phyloP scores from a whole-genome alignment of 768 basidiomycete genomes.

The Rhizopogon salebrosus region DNA sequence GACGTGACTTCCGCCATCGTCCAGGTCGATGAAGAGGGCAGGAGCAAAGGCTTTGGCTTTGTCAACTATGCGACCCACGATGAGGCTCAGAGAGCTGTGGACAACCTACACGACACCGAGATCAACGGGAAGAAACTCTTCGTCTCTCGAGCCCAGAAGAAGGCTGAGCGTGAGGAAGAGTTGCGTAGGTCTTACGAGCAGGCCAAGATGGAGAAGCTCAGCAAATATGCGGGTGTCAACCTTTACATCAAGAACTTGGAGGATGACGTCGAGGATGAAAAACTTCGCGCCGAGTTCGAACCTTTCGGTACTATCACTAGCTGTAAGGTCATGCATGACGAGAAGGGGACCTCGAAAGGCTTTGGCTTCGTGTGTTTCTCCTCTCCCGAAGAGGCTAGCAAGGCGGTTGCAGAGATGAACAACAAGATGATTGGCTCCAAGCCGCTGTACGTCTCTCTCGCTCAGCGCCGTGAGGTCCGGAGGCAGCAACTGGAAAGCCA shows the following conservation, averaged over 20 bases:
- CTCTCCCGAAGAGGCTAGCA: constrained; percentile 96
- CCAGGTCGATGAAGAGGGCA: constrained; percentile 80
- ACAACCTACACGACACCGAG: constrained; percentile 82
- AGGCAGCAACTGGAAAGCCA: constrained; percentile 98
- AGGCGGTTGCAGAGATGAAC: constrained; percentile 99
- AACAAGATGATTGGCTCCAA: constrained; percentile 99
- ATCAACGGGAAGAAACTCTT: constrained; percentile 85
- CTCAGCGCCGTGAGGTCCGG: constrained; percentile 96
- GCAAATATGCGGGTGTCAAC: constrained; percentile 99
- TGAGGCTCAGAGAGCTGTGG: constrained; percentile 86
- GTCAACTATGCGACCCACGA: constrained; percentile 96
- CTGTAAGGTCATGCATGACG: constrained; percentile 99
- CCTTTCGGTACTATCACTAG: constrained; percentile 96
- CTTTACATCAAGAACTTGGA: constrained; percentile 99
- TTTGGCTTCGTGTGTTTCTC: constrained; percentile 99
- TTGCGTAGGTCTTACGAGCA: constrained; percentile 89
- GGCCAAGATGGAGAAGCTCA: constrained; percentile 94
- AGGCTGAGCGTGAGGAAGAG: constrained; percentile 97
- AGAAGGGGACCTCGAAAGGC: constrained; percentile 87
- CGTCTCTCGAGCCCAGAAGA: constrained; percentile 96
- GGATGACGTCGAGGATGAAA: constrained; percentile 96
- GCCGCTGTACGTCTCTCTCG: constrained; percentile 97
- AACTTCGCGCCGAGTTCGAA: constrained; percentile 94
- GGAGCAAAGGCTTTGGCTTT: constrained; percentile 96
- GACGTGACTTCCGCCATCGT: constrained; percentile 85